phyloP scores from a whole-genome alignment of 257 asterid species.

The Ligustrum vulgare region DNA sequence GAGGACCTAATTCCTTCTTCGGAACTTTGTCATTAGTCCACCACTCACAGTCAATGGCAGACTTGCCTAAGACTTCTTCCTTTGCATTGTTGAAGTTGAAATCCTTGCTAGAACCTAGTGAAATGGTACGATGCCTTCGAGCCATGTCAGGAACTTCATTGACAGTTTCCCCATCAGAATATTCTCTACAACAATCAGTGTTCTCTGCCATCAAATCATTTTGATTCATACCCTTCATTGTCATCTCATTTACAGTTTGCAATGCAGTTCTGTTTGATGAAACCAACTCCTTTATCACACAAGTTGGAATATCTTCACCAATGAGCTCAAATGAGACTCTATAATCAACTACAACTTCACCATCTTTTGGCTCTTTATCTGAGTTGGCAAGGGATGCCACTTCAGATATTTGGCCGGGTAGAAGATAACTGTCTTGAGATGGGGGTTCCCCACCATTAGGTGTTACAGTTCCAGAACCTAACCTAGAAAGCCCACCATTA shows the following conservation, averaged over 20 bases:
- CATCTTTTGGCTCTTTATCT: conserved; percentile 42
- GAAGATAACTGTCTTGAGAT: conserved; percentile 38
- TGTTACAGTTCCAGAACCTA: conserved; percentile 60
- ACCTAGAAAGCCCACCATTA: conserved; percentile 49
- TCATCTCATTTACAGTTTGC: conserved; percentile 22
- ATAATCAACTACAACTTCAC: conserved; percentile 55
- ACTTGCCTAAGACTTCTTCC: conserved; percentile 58
- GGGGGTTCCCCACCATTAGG: conserved; percentile 55
- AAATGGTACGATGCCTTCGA: conserved; percentile 51
- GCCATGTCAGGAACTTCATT: conserved; percentile 28
- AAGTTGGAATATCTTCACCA: conserved; percentile 58
- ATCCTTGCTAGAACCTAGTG: conserved; percentile 90
- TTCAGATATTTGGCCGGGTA: conserved; percentile 53
- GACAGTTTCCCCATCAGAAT: conserved; percentile 28
- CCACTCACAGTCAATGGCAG: conserved; percentile 79
- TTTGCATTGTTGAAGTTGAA: conserved; percentile 77
- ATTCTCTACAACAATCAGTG: conserved; percentile 33
- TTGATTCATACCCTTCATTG: conserved; percentile 20
- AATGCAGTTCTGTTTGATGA: conserved; percentile 23
- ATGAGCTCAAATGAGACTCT: conserved; percentile 85
- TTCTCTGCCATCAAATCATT: conserved; percentile 26
- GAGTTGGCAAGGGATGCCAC: conserved; percentile 70
- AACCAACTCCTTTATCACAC: conserved; percentile 42
- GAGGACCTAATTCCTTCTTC: conserved; percentile 43
- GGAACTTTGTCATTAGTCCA: conserved; percentile 74